A percentile compares a stretch with the other conserved stretches of the same genome.
phyloP scores from a whole-genome alignment of 108 stramenopile genomes.

The Skeletonema tropicum region DNA sequence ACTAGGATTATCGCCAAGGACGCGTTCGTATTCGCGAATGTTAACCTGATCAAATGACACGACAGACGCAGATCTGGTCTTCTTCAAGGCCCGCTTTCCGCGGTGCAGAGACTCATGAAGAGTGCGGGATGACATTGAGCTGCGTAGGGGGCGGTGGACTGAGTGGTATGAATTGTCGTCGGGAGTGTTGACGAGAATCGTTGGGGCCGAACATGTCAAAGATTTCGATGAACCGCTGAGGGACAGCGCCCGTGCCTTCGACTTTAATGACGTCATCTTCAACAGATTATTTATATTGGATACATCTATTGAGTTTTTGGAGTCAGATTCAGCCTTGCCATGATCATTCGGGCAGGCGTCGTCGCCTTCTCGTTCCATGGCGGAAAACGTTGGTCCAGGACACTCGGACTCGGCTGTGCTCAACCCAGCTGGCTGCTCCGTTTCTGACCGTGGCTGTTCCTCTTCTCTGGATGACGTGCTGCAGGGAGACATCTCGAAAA shows the following conservation, averaged over 20 bases:
- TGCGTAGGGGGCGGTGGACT: slow-evolving; percentile 21
- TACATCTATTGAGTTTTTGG: background rate
- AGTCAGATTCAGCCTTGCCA: background rate
- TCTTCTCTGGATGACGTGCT: too few species aligned
- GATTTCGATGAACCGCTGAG: background rate
- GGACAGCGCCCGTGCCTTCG: background rate
- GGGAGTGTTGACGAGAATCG: slow-evolving; percentile 28
- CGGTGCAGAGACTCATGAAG: slow-evolving; percentile 46
- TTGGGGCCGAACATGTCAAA: slow-evolving; percentile 32
- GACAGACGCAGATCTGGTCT: background rate
- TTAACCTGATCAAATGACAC: slow-evolving; percentile 56
- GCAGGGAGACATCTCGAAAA: too few species aligned
- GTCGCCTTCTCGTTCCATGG: too few species aligned
- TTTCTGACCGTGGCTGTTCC: background rate
- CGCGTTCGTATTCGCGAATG: slow-evolving; percentile 79
- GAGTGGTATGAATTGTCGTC: slow-evolving; percentile 10
- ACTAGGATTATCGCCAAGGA: slow-evolving; percentile 82
- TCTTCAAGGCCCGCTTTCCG: background rate
- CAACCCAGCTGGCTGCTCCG: slow-evolving; percentile 2
- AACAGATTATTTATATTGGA: too few species aligned
- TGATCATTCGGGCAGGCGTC: background rate
- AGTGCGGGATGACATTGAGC: slow-evolving; percentile 44
- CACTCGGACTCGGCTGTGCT: slow-evolving; percentile 6
- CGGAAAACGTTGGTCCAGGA: too few species aligned
- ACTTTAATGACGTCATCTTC: background rate